Evolutionary conservation across 306 rosid species (phyloP), one percentile per base, ranked within the genome.

Genomic region (Dryas drummondii): DNA sequence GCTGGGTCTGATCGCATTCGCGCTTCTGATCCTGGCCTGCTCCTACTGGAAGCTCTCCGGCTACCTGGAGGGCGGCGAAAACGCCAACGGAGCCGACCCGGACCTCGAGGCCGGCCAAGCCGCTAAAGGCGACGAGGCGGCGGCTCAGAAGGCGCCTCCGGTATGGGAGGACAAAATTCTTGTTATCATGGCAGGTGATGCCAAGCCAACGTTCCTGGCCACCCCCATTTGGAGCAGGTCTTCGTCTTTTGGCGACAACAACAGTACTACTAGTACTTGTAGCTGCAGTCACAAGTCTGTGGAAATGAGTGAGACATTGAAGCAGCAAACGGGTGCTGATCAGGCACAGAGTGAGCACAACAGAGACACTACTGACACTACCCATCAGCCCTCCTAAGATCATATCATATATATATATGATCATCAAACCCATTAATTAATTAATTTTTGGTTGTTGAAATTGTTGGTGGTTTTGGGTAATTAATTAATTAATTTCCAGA

Each of bases 11-110:
- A 96, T 96, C 41, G 99, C 99, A 58, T 96, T 96, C 40, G 97
- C 99, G 8, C 97, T 96, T 14, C 83, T 96, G 62, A 92, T 96
- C 65, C 90, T 96, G 3, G 98, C 99, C 7, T 96, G 99, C 45
- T 96, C 99, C 51, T 96, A 96, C 58, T 92, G 99, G 99, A 96
- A 86, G 70, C 97, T 96, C n/a, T 92, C 99, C 0, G 96, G 98
- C 3, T 85, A 85, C 84, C 89, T 88, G 0, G 97, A 90, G 10
- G 75, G 77, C 12, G 76, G 77, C 70, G 85, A 77, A 17, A 55
- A 14, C 70, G 60, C 58, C 16, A 51, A 62, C 55, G 85, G 85
- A 46, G 48, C 73, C 0, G 83, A 82, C 14, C 58, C 78, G 10
- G 96, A 92, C 87, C 78, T 89, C 3, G 99, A 96, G 70, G 80